phyloP scores from a whole-genome alignment of 768 basidiomycete genomes.

The Boletus vinaceobasis region DNA sequence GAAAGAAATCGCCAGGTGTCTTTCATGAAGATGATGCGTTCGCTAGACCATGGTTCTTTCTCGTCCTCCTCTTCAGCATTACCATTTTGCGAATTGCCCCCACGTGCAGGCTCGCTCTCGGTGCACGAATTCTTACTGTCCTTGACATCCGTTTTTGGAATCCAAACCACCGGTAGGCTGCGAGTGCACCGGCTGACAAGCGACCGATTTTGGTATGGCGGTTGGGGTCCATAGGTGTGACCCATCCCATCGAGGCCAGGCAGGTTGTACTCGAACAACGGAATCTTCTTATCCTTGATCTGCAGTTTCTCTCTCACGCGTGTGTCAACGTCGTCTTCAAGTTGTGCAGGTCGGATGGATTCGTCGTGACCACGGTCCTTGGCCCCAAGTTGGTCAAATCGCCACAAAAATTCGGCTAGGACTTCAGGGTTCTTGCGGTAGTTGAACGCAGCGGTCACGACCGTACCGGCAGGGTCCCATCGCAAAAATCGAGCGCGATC shows the following conservation, averaged over 20 bases:
- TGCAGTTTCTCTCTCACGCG: neutral
- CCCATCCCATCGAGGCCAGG: neutral
- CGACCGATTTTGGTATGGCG: neutral
- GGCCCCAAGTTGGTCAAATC: too few relatives aligned
- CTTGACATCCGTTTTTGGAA: neutral
- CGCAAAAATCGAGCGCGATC: conserved; percentile 29
- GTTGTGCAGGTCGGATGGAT: neutral
- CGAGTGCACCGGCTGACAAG: conserved; percentile 1
- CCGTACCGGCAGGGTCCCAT: conserved; percentile 29
- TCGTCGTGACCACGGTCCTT: neutral
- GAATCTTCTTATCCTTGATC: neutral
- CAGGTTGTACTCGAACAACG: neutral
- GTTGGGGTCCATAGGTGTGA: neutral
- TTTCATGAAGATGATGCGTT: neutral
- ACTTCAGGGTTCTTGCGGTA: neutral
- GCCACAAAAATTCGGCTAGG: too few relatives aligned
- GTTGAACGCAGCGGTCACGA: neutral
- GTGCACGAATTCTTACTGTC: neutral
- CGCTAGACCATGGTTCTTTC: neutral
- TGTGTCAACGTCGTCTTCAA: neutral
- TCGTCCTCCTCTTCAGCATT: neutral
- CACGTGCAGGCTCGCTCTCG: neutral
- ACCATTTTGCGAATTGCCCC: neutral
- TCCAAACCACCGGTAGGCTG: neutral
- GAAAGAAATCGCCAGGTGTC: conserved; percentile 8